These are phyloP conservation scores for Xylaria sp. DNA, from an alignment of 2,329 filamentous ascomycete species.

Conservation along the genomic window DNA sequence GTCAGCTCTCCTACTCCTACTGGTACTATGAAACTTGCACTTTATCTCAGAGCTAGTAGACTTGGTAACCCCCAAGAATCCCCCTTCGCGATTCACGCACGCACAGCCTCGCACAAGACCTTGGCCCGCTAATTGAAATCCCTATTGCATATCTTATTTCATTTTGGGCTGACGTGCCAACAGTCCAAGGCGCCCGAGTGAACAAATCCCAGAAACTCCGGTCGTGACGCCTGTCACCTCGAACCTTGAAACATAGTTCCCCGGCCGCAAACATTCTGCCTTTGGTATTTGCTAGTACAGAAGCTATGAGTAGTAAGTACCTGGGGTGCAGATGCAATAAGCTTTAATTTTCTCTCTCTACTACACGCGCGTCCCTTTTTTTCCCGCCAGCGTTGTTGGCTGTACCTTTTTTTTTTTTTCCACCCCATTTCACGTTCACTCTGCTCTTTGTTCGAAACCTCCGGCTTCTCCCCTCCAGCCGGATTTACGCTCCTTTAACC, in stretches of 20 bases:
- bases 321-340: constrained; percentile 12
- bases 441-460: constrained; percentile 22
- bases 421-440: not conserved
- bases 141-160: constrained; percentile 7
- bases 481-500: not conserved
- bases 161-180: constrained; percentile 29
- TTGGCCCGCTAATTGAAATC: constrained; percentile 31
- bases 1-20: constrained; percentile 15
- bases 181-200: constrained; percentile 22
- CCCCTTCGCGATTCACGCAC: constrained; percentile 20
- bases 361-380: constrained; percentile 7
- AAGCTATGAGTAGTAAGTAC: constrained; percentile 35
- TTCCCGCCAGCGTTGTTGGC: not conserved
- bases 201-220: constrained; percentile 25
- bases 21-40: constrained; percentile 12
- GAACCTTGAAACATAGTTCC: constrained; percentile 28
- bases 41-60: constrained; percentile 22
- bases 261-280: constrained; percentile 13
- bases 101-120: constrained; percentile 25
- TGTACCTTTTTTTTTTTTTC: not conserved
- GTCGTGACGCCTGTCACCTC: constrained; percentile 16
- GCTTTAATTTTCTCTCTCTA: constrained; percentile 18
- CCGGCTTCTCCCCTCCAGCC: not conserved
- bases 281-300: constrained; percentile 1
- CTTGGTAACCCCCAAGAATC: not conserved